Base-by-base conservation (phyloP, 176 grass and related monocot genomes). In the Carex scoparia region DNA sequence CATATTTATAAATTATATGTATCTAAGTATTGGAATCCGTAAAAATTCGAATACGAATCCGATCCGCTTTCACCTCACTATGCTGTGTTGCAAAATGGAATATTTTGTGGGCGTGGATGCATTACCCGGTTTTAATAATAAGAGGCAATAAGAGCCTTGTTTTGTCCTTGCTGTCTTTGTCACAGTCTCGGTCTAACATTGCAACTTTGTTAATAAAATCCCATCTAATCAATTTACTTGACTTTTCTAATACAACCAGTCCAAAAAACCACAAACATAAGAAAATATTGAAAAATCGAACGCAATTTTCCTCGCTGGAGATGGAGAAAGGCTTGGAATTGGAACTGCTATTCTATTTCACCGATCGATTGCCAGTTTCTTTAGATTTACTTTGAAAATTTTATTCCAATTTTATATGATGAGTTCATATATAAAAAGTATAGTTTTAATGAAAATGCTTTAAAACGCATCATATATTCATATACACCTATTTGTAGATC, bases 151-250 rank as follows among this genome's bases (percentile, higher is more conserved):
- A 23, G 23, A 23, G 23, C 23, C 4, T 13, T 74, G 44, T 74
- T 74, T 74, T 27, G 6, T 74, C 44, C n/a, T 3, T 10, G 5
- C n/a, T 31, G 11, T 51, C 46, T 75, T 1, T 27, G 42, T 74
- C 71, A 5, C 42, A 51, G n/a, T 76, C 71, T 76, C 38, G 46
- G 71, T 76, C 71, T 76, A 76, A 76, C 71, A 54, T 76, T 76
- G 48, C 71, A 76, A 31, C 71, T 76, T 15, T 12, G 46, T 53
- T 53, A 76, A 23, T 23, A 35, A 5, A 31, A 76, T 76, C 15
- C 46, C 11, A 54, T 54, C 19, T 53, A 54, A 53, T 76, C 71
- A 76, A 51, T 76, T 54, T 30, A 53, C 46, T 53, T 53, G 70
- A 75, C 70, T 75, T 53, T 75, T 51, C n/a, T 75, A 75, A 51